phyloP scores from a whole-genome alignment of 2,329 filamentous ascomycete species.

The Ceratocystis cacaofunesta region DNA sequence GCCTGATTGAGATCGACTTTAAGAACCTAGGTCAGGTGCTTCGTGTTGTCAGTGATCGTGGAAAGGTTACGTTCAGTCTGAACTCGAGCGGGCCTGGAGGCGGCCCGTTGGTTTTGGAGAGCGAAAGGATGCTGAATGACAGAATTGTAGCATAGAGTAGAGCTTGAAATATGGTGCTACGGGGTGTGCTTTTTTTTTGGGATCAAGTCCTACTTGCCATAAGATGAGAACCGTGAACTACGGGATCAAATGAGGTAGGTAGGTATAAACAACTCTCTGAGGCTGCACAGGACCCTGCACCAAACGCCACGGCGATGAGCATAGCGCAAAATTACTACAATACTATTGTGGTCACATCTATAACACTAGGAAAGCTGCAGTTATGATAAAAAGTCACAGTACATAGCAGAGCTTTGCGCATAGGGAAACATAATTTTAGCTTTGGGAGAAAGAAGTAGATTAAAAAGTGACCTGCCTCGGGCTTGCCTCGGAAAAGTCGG shows the following conservation, averaged over 20 bases:
- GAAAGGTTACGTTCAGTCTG: constrained; percentile 56
- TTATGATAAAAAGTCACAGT: background rate
- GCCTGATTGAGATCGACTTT: constrained; percentile 62
- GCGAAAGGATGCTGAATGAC: constrained; percentile 28
- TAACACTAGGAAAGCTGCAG: background rate
- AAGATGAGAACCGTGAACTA: background rate
- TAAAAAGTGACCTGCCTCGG: background rate
- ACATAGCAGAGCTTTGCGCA: background rate
- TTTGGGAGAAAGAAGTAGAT: background rate
- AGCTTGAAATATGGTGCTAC: background rate
- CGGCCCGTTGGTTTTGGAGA: constrained; percentile 52
- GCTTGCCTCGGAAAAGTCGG: background rate
- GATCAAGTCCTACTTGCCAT: background rate
- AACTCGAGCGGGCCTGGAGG: constrained; percentile 51
- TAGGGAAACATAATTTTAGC: too few species aligned
- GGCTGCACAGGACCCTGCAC: too few species aligned
- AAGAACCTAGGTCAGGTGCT: constrained; percentile 64
- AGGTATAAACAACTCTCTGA: too few species aligned
- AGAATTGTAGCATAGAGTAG: background rate
- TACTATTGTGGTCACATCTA: too few species aligned
- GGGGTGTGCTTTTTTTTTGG: too few species aligned
- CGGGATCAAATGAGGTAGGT: too few species aligned
- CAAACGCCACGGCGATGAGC: too few species aligned
- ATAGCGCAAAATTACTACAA: too few species aligned
- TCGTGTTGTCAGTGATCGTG: constrained; percentile 55